Evolutionary conservation across 2,329 filamentous ascomycete species (phyloP), one percentile per base, ranked within the genome.

Genomic region (Hypoxylon sp.): DNA sequence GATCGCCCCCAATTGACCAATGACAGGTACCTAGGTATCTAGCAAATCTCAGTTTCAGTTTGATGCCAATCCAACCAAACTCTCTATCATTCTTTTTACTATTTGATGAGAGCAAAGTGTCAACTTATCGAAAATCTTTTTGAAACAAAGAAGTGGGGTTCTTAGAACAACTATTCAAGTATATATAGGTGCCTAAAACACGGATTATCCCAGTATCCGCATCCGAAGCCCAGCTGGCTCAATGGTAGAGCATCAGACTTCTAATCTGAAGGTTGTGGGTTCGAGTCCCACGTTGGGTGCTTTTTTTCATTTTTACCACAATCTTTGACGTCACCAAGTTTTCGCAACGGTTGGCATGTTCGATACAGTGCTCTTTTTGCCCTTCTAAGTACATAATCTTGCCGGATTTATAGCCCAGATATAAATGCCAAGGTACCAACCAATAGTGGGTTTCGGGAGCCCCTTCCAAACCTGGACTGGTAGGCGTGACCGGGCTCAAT

Each of bases 211-310:
- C 39, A 44, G 39, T 44, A 10, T 44, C 39, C 39, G 39, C 14
- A 42, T 42, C 39, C 39, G 39, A 44, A 44, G 39, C 39, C 39
- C 39, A 44, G 39, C 39, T 44, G 39, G 39, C 39, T 44, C 39
- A 44, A 44, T 44, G 39, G 39, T 44, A 44, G 39, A 44, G 39
- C 39, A 44, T 44, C 39, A 44, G 39, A 44, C 39, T 44, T 44
- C 39, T 44, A 44, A 44, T 44, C 39, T 44, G 39, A 44, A 44
- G 39, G 39, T 44, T 44, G 39, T 44, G 39, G 39, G 39, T 44
- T 44, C 39, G 39, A 44, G 39, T 44, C 39, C 39, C 39, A 44
- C 39, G 39, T 44, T 44, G 39, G 39, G 39, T 44, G 39, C 39
- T n/a, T n/a, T 4, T 22, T 22, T 42, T 42, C 2, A 2, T 17